Evolutionary conservation across 192 early-diverging fungal genomes (phyloP).

Genomic region (Chytriomyces hyalinus): DNA sequence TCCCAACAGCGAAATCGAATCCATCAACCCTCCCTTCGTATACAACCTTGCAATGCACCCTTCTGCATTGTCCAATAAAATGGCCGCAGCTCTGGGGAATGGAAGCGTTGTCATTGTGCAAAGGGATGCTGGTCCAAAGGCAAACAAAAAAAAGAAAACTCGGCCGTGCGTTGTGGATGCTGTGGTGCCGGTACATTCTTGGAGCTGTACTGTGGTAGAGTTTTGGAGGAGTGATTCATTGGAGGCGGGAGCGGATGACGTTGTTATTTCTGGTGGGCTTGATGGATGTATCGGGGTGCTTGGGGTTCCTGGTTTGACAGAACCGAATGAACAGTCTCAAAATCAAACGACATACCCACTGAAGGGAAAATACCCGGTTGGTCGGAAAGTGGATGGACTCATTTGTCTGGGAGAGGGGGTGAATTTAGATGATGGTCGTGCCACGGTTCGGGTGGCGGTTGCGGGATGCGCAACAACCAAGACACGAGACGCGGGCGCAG

Average conservation of each 20-base stretch:
- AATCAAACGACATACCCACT: neutral
- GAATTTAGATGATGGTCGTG: neutral
- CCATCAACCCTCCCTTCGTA: slow-evolving; percentile 32
- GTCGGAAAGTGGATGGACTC: neutral
- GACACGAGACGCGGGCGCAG: neutral
- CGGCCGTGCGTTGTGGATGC: neutral
- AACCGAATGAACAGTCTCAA: neutral
- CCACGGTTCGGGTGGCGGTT: neutral
- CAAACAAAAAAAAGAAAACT: slow-evolving; percentile 19
- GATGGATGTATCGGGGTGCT: neutral
- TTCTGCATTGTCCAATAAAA: neutral
- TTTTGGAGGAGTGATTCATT: neutral
- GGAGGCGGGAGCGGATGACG: neutral
- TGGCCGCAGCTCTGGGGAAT: slow-evolving; percentile 32
- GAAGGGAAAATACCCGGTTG: neutral
- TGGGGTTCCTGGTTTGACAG: neutral
- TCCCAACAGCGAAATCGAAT: neutral
- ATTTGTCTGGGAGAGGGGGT: neutral
- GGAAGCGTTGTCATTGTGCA: slow-evolving; percentile 4
- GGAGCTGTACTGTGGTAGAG: slow-evolving; percentile 20
- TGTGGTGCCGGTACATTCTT: slow-evolving; percentile 5
- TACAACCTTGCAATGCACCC: neutral
- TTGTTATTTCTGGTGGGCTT: neutral
- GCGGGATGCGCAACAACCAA: neutral
- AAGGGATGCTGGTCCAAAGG: neutral